Base-by-base conservation (phyloP, 768 basidiomycete genomes). In the Cantharellus cinnabarinus region DNA sequence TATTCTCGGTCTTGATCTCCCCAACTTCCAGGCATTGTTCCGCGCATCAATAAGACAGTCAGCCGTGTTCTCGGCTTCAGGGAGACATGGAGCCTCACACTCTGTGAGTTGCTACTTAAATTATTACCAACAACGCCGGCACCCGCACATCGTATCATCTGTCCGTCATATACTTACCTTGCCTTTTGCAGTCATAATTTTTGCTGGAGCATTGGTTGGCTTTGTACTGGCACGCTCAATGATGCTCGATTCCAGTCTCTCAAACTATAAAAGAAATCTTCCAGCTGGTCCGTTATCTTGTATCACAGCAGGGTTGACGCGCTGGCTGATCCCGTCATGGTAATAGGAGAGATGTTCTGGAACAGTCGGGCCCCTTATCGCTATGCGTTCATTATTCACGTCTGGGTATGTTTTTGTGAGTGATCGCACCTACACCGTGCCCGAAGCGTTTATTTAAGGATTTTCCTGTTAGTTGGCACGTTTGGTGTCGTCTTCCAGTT, bases 61-160 rank as follows among this genome's bases (percentile, higher is more conserved):
- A 61, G 60, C 44, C 35, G 37, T 39, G 58, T 61, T n/a, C 41
- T 61, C n/a, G 60, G 60, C 3, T 61, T 61, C 60, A 60, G 40
- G 58, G 60, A 61, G 58, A 61, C 20, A 50, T 50, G 20, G 4
- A 61, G 60, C 48, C 38, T 61, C 15, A 34, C 58, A 2, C 37
- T 50, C 0, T 59, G 60, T 61, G 39, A 2, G 60, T 48, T 10
- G 44, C 29, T 29, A 10, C 29, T 48, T 48, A 4, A 4, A 34
- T 15, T 50, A n/a, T n/a, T 2, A 29, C 20, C 20, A 29, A 29
- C 20, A 29, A 29, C 20, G 20, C 20, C 20, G 20, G 20, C 20
- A 29, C 1, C 20, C 20, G 20, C 20, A 29, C 56, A 39, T 7
- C 1, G 51, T 1, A 20, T 10, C 51, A 37, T 59, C 3, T 57